Evolutionary conservation across 78 protist species (phyloP).

Genomic region (Acrasis kona): DNA sequence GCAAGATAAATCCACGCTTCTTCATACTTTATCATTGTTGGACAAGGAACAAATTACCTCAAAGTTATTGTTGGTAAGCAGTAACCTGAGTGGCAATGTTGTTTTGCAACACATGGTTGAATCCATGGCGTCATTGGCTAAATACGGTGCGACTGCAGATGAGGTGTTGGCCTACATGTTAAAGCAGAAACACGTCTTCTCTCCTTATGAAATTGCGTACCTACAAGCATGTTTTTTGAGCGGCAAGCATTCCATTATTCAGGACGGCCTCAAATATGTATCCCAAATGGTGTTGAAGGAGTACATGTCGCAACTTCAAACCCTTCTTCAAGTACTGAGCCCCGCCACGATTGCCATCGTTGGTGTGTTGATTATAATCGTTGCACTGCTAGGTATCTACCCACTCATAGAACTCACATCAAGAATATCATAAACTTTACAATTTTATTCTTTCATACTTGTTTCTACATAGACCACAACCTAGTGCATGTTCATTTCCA

Average conservation of each 20-base stretch:
- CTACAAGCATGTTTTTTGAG: slow-evolving; percentile 8
- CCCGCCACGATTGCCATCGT: slow-evolving; percentile 1
- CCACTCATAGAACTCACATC: slow-evolving; percentile 6
- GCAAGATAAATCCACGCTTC: background rate
- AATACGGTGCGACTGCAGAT: background rate
- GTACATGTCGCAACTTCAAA: background rate
- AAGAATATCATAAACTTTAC: background rate
- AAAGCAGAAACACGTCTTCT: background rate
- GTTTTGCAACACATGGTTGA: slow-evolving; percentile 15
- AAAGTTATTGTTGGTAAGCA: background rate
- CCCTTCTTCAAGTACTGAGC: background rate
- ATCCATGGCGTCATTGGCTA: slow-evolving; percentile 8
- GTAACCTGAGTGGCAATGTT: background rate
- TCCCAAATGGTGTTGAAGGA: background rate
- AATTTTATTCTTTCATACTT: no score
- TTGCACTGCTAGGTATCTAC: slow-evolving; percentile 4
- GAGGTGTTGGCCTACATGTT: background rate
- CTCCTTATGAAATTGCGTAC: slow-evolving; percentile 9
- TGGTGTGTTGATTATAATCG: background rate
- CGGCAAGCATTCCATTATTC: background rate
- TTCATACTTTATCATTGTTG: background rate
- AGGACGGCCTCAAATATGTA: slow-evolving; percentile 4
- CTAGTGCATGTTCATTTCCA: no score
- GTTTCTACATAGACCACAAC: no score
- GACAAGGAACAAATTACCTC: slow-evolving; percentile 6